Conservation (phyloP, 192 early-diverging fungal genomes). For the Podila epicladia region DNA sequence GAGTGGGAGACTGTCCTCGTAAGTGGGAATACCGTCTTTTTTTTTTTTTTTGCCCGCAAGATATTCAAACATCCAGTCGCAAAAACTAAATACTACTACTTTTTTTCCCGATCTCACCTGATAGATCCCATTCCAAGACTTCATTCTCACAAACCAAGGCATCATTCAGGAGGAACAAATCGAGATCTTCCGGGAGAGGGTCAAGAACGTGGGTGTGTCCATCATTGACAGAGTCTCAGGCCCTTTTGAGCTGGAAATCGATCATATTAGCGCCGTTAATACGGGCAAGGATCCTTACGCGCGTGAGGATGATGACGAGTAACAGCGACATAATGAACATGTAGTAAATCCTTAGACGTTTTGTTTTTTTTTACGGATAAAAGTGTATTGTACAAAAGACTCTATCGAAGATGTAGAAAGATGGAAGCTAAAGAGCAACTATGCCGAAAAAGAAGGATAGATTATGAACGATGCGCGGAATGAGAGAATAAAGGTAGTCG, state of each 20-base stretch:
- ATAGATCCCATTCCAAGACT: conserved; percentile 92
- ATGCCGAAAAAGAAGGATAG: neutral
- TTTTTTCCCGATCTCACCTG: neutral
- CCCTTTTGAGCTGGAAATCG: conserved; percentile 88
- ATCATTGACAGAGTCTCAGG: conserved; percentile 83
- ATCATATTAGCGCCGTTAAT: conserved; percentile 92
- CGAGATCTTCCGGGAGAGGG: conserved; percentile 82
- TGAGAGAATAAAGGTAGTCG: conserved; percentile 7
- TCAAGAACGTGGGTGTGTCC: conserved; percentile 92
- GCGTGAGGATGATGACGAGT: conserved; percentile 17
- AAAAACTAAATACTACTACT: neutral
- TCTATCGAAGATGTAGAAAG: neutral
- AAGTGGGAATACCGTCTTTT: conserved; percentile 14
- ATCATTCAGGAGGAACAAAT: conserved; percentile 87
- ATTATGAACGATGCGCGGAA: conserved; percentile 5
- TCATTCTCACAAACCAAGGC: conserved; percentile 91
- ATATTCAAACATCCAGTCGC: neutral
- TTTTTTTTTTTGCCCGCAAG: neutral
- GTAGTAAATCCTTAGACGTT: neutral
- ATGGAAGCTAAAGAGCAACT: neutral
- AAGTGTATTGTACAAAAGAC: conserved; percentile 3
- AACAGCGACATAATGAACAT: neutral
- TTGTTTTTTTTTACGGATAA: neutral
- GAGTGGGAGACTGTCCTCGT: conserved; percentile 93
- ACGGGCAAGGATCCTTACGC: conserved; percentile 79